Base-by-base conservation (phyloP, 2,329 filamentous ascomycete genomes). In the Colletotrichum lentis region DNA sequence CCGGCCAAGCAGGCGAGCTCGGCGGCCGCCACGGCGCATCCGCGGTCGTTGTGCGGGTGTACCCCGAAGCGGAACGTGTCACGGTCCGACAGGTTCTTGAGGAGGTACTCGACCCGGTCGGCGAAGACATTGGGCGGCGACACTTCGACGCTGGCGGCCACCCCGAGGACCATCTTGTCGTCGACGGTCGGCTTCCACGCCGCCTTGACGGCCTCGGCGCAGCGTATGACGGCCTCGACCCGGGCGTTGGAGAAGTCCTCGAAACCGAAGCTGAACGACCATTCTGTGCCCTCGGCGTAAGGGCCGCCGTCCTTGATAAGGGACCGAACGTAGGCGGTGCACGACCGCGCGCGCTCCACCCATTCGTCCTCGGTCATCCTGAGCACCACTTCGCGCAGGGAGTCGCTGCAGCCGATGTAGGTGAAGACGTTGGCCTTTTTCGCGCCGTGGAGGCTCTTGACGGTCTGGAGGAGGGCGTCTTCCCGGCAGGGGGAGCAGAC, bases 41-140 rank as follows among this genome's bases (percentile, higher is more conserved):
- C 95, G 71, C 95, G 87, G 79, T 98, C 95, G 76, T 98, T 98
- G 81, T 98, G 95, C 11, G 93, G 92, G 79, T 97, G 95, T 62
- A 98, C 86, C 69, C 92, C 96, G 14, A 98, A 91, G 74, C 90
- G 93, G 60, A 97, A 86, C 82, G 93, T 96, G 74, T 97, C 91
- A 61, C 94, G 85, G 79, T 97, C 91, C 0, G 87, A 85, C 76
- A 98, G 94, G 77, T 94, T 85, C 57, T 85, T 88, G 82, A 93
- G 96, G 80, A 98, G 98, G 81, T 93, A 97, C 78, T 99, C 96
- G 70, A 99, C 92, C 81, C 96, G 92, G 76, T 99, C 96, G 57
- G 96, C 96, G 77, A 95, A 99, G 55, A 97, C 88, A 77, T 98
- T 98, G 37, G 94, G 94, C 0, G 95, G 97, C 0, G 93, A 82